Conservation (phyloP, 2,329 filamentous ascomycete genomes). For the Ophiostoma populinum region DNA sequence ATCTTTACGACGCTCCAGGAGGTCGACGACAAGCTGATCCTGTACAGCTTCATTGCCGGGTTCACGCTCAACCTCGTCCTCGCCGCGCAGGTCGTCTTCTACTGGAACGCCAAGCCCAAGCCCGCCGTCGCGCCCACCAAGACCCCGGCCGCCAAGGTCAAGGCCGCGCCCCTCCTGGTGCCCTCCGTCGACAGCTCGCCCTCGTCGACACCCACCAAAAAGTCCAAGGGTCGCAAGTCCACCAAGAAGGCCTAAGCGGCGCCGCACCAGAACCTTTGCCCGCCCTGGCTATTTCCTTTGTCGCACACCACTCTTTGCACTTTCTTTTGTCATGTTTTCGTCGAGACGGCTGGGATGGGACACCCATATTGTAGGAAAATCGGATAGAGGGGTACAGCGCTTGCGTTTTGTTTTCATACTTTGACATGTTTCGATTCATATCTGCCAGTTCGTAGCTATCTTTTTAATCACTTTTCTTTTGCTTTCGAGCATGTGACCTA, state of each 20-base stretch:
- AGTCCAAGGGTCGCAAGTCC: slow-evolving; percentile 6
- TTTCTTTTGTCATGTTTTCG: background rate
- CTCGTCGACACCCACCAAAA: slow-evolving; percentile 2
- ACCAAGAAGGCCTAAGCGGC: slow-evolving; percentile 5
- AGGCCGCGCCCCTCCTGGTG: too few relatives aligned
- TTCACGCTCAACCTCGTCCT: slow-evolving; percentile 80
- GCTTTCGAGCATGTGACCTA: too few relatives aligned
- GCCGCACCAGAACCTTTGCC: too few relatives aligned
- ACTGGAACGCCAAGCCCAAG: slow-evolving; percentile 54
- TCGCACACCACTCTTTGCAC: background rate
- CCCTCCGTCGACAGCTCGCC: too few relatives aligned
- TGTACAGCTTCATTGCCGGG: slow-evolving; percentile 85
- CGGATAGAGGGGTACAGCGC: too few relatives aligned
- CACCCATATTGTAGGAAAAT: too few relatives aligned
- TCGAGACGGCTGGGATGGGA: too few relatives aligned
- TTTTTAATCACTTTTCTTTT: too few relatives aligned
- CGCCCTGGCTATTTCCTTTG: too few relatives aligned
- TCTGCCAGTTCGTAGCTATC: too few relatives aligned
- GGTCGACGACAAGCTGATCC: slow-evolving; percentile 88
- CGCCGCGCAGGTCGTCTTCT: slow-evolving; percentile 82
- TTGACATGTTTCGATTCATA: too few relatives aligned
- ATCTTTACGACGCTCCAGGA: slow-evolving; percentile 98
- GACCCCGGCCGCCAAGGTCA: background rate
- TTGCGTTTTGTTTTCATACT: too few relatives aligned
- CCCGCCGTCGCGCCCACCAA: slow-evolving; percentile 16